These are phyloP conservation scores for Diacronema lutheri DNA, from an alignment of 78 protist species.

Conservation along the genomic window DNA sequence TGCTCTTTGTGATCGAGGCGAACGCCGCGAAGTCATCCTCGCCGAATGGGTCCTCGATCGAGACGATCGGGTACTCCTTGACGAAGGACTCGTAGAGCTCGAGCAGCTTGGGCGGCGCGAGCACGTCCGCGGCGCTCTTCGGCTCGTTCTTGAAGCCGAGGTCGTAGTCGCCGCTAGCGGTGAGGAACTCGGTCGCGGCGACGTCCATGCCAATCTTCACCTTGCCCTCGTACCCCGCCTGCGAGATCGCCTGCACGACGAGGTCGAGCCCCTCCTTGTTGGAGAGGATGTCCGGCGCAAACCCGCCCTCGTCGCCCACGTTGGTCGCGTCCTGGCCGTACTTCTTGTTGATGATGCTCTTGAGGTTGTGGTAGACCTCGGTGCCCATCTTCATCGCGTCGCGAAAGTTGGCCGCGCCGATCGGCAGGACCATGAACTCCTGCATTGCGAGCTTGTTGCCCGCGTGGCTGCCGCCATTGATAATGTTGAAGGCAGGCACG, in stretches of 20 bases:
- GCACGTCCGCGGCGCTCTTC: too few species aligned
- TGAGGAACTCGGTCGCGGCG: constrained; percentile 93
- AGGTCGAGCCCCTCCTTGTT: constrained; percentile 90
- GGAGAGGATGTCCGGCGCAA: constrained; percentile 69
- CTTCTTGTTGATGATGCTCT: constrained; percentile 71
- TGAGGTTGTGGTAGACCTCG: constrained; percentile 90
- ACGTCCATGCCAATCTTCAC: constrained; percentile 79
- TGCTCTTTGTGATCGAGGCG: constrained; percentile 36
- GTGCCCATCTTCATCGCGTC: not conserved
- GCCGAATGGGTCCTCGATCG: constrained; percentile 97
- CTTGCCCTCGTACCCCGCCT: constrained; percentile 72
- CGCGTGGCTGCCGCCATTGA: constrained; percentile 99
- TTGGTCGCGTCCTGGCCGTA: constrained; percentile 77
- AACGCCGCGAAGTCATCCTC: constrained; percentile 91
- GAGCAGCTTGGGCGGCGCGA: constrained; percentile 29
- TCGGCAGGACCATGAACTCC: constrained; percentile 90
- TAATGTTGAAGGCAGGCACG: constrained; percentile 94
- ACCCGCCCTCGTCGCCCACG: constrained; percentile 99
- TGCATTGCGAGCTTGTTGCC: constrained; percentile 77
- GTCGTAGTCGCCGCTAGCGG: constrained; percentile 79
- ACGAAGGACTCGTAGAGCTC: constrained; percentile 35
- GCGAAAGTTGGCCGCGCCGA: constrained; percentile 82
- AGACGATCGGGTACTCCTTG: constrained; percentile 43
- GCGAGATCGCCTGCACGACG: constrained; percentile 84
- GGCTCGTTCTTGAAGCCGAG: constrained; percentile 48